Evolutionary conservation across 306 rosid genomes (phyloP).

Genomic region (Prunus mongolica): DNA sequence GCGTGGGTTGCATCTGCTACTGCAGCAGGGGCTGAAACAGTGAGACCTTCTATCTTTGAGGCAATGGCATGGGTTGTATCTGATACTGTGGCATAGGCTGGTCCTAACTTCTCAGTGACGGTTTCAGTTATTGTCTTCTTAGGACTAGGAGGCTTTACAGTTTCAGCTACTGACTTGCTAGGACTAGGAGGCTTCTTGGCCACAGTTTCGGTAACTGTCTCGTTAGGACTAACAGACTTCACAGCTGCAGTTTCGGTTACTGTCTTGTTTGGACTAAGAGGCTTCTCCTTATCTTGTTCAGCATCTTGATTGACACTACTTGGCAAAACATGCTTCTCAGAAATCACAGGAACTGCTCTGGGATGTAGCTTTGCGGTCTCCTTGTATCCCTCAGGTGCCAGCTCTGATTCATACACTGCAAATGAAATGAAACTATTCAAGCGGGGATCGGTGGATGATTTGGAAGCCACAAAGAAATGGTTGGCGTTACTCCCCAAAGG

Average conservation of each 20-base stretch:
- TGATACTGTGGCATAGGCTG: slow-evolving; percentile 35
- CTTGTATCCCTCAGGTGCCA: slow-evolving; percentile 41
- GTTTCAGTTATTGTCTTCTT: slow-evolving; percentile 24
- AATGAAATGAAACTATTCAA: slow-evolving; percentile 5
- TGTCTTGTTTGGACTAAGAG: slow-evolving; percentile 23
- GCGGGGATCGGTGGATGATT: not conserved
- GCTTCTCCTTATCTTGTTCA: slow-evolving; percentile 25
- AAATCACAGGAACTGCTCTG: slow-evolving; percentile 34
- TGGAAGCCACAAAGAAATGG: not conserved
- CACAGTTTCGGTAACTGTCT: slow-evolving; percentile 13
- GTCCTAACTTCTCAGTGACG: slow-evolving; percentile 36
- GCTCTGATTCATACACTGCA: slow-evolving; percentile 74
- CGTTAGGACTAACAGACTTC: slow-evolving; percentile 18
- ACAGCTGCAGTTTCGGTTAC: slow-evolving; percentile 10
- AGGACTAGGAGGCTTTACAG: slow-evolving; percentile 14
- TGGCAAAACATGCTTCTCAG: slow-evolving; percentile 49
- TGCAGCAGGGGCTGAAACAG: slow-evolving; percentile 23
- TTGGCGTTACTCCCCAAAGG: not conserved
- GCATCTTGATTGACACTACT: slow-evolving; percentile 23
- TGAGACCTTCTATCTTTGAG: slow-evolving; percentile 46
- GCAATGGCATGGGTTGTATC: slow-evolving; percentile 42
- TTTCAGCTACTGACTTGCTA: slow-evolving; percentile 19
- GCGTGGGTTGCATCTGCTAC: slow-evolving; percentile 36
- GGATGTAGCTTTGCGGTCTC: slow-evolving; percentile 45
- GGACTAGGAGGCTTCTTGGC: slow-evolving; percentile 7